Evolutionary conservation across 106 monocot genomes (phyloP), one percentile per base, ranked within the genome.

Genomic region (Allium cepa): DNA sequence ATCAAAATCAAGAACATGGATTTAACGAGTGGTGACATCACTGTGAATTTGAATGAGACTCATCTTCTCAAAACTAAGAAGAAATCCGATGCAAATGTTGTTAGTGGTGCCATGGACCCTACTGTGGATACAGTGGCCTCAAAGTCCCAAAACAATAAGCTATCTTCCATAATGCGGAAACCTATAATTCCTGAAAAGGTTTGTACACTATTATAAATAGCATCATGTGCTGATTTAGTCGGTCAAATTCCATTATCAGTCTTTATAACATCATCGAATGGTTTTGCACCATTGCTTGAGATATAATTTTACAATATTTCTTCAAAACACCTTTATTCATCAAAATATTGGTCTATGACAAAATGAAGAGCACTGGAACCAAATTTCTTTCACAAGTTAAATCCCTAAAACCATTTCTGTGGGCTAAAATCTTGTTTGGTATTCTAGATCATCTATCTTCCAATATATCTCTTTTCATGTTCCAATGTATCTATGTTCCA

Each of bases 101-200:
- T 69, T 59, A 81, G 76, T 74, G 22, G 47, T 4, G 70, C 46
- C 56, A 74, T 64, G 64, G 53, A 51, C 12, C 28, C 69, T 63
- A 26, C 66, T 63, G 22, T 56, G 17, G 84, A 79, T 71, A 71
- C 70, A 26, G 51, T 58, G 49, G 68, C 18, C 63, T 69, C 70
- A 70, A 80, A 71, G 60, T 83, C 88, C 45, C 57, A 80, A 60
- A 73, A 70, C 58, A 63, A 72, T 69, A 81, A 82, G 55, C 68
- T 64, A 26, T 81, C 82, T 56, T 50, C 67, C 16, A 18, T 63
- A 36, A 71, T 86, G 64, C 84, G 80, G 75, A 97, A 87, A 57
- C 64, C 73, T 66, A 78, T 87, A 60, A 61, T 70, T 69, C 97
- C 97, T 26, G 97, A 92, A 67, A 92, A 97, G 97, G 97, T 97